phyloP scores from a whole-genome alignment of 805 yeast genomes.

The Monosporozyma aerobia region DNA sequence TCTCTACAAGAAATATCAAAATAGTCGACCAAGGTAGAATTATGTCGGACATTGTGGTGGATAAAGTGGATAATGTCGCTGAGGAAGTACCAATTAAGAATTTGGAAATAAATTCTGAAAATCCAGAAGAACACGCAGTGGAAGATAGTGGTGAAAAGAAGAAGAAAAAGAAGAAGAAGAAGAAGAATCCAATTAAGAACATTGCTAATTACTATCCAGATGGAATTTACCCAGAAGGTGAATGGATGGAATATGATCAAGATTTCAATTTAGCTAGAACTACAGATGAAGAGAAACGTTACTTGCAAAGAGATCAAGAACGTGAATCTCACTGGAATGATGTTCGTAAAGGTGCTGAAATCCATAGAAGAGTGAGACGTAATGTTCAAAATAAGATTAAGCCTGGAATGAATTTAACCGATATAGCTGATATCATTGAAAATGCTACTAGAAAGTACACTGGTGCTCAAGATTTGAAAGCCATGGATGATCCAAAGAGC shows the following conservation, averaged over 20 bases:
- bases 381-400: slow-evolving; percentile 63
- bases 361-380: slow-evolving; percentile 83
- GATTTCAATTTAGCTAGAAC: slow-evolving; percentile 59
- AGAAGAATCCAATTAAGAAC: slow-evolving; percentile 46
- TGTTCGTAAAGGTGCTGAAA: slow-evolving; percentile 91
- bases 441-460: slow-evolving; percentile 69
- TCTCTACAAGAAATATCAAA: background rate
- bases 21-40: too few species aligned
- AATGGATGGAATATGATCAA: slow-evolving; percentile 67
- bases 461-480: slow-evolving; percentile 49
- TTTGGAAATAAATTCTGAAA: slow-evolving; percentile 3
- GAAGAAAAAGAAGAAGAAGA: slow-evolving; percentile 49
- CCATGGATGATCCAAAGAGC: slow-evolving; percentile 30
- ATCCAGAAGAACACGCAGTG: slow-evolving; percentile 1
- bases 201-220: slow-evolving; percentile 63
- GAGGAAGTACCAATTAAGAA: background rate
- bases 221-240: slow-evolving; percentile 76
- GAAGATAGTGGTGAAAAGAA: slow-evolving; percentile 17
- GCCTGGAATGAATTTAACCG: slow-evolving; percentile 90
- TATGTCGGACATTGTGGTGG: background rate
- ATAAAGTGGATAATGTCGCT: background rate
- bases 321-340: slow-evolving; percentile 65
- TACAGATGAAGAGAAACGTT: slow-evolving; percentile 80
- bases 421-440: slow-evolving; percentile 84
- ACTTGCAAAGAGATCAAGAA: slow-evolving; percentile 49